These are phyloP conservation scores for Pyropia yezoensis DNA, from an alignment of 23 red algal genomes.

Conservation along the genomic window DNA sequence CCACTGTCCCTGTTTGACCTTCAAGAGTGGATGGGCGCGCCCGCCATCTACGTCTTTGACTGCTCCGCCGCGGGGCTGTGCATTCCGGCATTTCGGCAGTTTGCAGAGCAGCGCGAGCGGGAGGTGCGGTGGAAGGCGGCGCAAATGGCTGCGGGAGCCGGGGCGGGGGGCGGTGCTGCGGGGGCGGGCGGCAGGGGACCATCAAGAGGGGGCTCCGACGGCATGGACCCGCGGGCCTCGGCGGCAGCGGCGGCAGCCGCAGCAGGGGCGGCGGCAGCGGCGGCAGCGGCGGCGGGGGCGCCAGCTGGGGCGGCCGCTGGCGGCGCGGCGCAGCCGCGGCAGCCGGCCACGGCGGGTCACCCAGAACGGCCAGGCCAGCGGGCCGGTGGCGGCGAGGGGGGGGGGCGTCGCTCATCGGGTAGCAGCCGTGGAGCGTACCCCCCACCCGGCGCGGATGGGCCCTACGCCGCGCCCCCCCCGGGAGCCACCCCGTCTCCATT, in stretches of 20 bases:
- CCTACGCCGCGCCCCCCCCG: background rate
- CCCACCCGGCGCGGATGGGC: background rate
- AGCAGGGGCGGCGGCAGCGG: background rate
- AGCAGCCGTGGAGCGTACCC: background rate
- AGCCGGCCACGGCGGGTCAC: too few species aligned
- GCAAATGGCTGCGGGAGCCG: background rate
- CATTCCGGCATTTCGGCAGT: slow-evolving; percentile 41
- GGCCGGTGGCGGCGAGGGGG: background rate
- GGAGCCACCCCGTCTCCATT: background rate
- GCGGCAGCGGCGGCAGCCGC: background rate
- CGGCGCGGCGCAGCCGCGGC: background rate
- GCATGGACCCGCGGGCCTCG: background rate
- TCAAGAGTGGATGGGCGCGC: slow-evolving; percentile 61
- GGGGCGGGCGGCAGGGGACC: background rate
- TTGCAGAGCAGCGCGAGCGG: slow-evolving; percentile 65
- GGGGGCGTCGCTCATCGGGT: background rate
- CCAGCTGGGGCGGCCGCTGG: background rate
- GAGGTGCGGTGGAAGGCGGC: slow-evolving; percentile 18
- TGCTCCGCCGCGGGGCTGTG: slow-evolving; percentile 51
- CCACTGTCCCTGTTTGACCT: slow-evolving; percentile 76
- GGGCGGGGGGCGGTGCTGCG: too few species aligned
- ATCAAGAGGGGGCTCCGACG: background rate
- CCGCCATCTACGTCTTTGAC: slow-evolving; percentile 86
- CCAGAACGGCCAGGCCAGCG: too few species aligned
- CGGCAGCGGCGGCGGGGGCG: background rate